A percentile compares a stretch with the other conserved stretches of the same genome.
Conservation (phyloP, 2,329 filamentous ascomycete genomes). For the Fusarium sp. region DNA sequence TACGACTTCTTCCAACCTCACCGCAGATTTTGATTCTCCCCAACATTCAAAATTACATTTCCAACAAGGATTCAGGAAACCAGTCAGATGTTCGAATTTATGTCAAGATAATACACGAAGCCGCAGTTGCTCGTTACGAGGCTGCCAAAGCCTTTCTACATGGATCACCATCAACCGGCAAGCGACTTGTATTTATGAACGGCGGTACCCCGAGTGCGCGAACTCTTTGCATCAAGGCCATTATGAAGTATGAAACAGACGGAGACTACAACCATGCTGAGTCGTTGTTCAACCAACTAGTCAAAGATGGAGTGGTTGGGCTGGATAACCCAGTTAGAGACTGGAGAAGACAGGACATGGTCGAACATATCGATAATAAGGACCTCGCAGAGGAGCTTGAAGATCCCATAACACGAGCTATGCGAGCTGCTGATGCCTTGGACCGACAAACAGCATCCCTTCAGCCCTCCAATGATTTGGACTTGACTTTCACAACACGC, state of each 20-base stretch:
- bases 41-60: conserved; percentile 62
- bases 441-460: conserved; percentile 68
- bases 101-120: conserved; percentile 66
- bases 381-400: conserved; percentile 46
- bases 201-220: conserved; percentile 70
- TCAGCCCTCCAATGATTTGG: conserved; percentile 64
- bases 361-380: conserved; percentile 36
- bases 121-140: conserved; percentile 61
- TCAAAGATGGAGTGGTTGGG: conserved; percentile 63
- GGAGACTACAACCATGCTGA: conserved; percentile 66
- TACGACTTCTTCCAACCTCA: conserved; percentile 71
- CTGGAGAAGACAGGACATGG: conserved; percentile 39
- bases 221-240: conserved; percentile 66
- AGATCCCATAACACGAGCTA: conserved; percentile 67
- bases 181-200: conserved; percentile 70
- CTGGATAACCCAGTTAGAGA: conserved; percentile 47
- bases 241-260: conserved; percentile 65
- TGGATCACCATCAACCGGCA: conserved; percentile 60
- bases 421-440: conserved; percentile 70
- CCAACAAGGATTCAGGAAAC: conserved; percentile 47
- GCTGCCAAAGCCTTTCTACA: conserved; percentile 66
- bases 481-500: conserved; percentile 57
- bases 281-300: conserved; percentile 63
- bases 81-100: conserved; percentile 53
- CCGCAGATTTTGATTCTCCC: conserved; percentile 70